Evolutionary conservation across 2,329 filamentous ascomycete species (phyloP).

Genomic region (Fusarium sp.): DNA sequence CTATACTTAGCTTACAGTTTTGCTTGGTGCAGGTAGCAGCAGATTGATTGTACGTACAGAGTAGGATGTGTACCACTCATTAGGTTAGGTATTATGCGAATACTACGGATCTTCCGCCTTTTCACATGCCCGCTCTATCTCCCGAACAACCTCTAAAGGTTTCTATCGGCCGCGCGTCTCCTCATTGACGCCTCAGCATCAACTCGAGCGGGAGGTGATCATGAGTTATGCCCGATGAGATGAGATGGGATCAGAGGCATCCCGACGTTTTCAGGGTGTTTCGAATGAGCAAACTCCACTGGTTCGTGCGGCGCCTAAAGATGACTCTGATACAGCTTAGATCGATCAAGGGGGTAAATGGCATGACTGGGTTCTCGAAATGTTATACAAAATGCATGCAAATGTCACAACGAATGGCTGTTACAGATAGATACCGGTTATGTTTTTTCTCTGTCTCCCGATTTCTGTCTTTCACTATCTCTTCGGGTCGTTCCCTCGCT

Average conservation of each 20-base stretch:
- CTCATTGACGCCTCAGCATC: neutral
- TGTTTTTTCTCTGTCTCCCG: neutral
- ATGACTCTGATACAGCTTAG: neutral
- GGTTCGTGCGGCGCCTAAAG: constrained; percentile 2
- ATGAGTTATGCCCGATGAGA: neutral
- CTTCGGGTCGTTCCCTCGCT: constrained; percentile 1
- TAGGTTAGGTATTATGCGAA: neutral
- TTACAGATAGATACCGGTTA: neutral
- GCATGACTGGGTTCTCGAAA: neutral
- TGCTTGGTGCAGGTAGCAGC: neutral
- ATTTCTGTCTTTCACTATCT: neutral
- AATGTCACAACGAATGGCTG: neutral
- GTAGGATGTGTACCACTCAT: neutral
- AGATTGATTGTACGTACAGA: neutral
- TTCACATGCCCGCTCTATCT: neutral
- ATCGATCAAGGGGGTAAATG: neutral
- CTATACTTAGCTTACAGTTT: neutral
- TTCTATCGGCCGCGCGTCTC: constrained; percentile 15
- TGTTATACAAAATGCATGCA: neutral
- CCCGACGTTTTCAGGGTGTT: constrained; percentile 7
- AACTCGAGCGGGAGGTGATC: neutral
- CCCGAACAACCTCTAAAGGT: neutral
- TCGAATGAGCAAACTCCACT: constrained; percentile 5
- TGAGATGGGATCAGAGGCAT: neutral
- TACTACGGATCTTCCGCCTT: neutral